Evolutionary conservation across 352 stramenopile species (phyloP), one percentile per base, ranked within the genome.

Genomic region (Aphanomyces stellatus): DNA sequence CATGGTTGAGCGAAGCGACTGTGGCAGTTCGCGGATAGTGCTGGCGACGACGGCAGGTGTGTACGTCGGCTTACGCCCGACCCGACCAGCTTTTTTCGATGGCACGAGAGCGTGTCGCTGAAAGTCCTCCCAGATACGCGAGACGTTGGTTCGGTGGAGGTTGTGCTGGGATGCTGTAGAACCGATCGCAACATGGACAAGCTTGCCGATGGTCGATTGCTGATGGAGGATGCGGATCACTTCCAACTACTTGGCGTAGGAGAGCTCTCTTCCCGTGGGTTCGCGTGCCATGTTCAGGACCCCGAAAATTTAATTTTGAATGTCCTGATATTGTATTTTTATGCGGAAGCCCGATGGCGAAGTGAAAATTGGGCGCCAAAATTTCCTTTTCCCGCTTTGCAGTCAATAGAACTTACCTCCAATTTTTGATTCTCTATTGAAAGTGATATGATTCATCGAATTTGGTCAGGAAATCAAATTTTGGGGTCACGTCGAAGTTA

Each of bases 401-500:
- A 51, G 42, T 51, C 42, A 51, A 51, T 51, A 22, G 42, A 51
- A 5, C 42, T 51, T 25, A 27, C 19, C 42, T 51, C 25, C 25
- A 51, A 22, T 27, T 51, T 51, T 51, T 51, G 42, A 51, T 51
- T 51, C 42, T 51, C 42, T 22, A 22, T 51, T 22, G 42, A 51
- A 51, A 13, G 19, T 51, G 42, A 51, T 51, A 51, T 51, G 42
- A 51, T 51, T 51, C 42, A 51, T 51, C 42, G 42, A 51, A 51
- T 51, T 51, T 51, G 42, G 42, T 25, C 6, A 51, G 25, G 42
- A 24, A 51, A 27, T 51, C 42, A 24, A 51, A 27, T 51, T 51
- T 51, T 51, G 42, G 42, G 19, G 42, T 51, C 13, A 5, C 42
- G 8, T 25, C 8, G 42, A 51, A 51, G 42, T 51, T 22, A 51